Percentiles rank a stretch among this genome's conserved stretches.
Conservation (phyloP, 208 protist species). For the Acanthamoeba lugdunensis region DNA sequence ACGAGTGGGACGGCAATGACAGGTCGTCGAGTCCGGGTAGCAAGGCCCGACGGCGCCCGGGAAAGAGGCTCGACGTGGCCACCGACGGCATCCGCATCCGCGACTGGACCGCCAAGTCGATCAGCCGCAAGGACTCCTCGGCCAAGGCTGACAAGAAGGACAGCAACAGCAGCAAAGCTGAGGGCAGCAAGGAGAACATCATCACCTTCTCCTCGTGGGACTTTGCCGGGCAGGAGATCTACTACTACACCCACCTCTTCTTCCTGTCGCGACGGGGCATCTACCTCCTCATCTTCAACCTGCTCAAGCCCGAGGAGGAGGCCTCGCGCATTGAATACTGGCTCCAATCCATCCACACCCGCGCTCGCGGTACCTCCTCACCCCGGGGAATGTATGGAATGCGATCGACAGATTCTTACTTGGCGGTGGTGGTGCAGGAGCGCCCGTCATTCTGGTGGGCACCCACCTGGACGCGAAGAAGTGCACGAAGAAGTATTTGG, state of each 20-base stretch:
- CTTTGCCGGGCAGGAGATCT: conserved; percentile 68
- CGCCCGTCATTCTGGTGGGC: conserved; percentile 71
- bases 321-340: conserved; percentile 59
- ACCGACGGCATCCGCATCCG: conserved; percentile 58
- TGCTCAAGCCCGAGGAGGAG: conserved; percentile 54
- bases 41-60: not conserved
- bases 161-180: not conserved
- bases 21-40: not conserved
- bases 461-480: conserved; percentile 68
- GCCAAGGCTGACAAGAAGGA: conserved; percentile 33
- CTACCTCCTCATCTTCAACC: conserved; percentile 71
- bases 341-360: conserved; percentile 72
- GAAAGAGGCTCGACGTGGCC: conserved; percentile 42
- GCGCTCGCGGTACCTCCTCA: not conserved
- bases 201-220: conserved; percentile 71
- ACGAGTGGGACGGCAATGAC: not conserved
- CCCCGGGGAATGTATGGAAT: not conserved
- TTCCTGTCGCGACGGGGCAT: conserved; percentile 50
- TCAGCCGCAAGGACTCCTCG: not conserved
- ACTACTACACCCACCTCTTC: conserved; percentile 71
- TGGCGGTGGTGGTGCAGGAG: not conserved
- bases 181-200: not conserved
- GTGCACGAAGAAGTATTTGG: conserved; percentile 69
- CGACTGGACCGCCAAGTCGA: conserved; percentile 26
- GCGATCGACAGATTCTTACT: not conserved